A percentile compares a stretch with the other conserved stretches of the same genome.
These are phyloP conservation scores for Hirschfeldia incana DNA, from an alignment of 345 rosid species.

Conservation along the genomic window DNA sequence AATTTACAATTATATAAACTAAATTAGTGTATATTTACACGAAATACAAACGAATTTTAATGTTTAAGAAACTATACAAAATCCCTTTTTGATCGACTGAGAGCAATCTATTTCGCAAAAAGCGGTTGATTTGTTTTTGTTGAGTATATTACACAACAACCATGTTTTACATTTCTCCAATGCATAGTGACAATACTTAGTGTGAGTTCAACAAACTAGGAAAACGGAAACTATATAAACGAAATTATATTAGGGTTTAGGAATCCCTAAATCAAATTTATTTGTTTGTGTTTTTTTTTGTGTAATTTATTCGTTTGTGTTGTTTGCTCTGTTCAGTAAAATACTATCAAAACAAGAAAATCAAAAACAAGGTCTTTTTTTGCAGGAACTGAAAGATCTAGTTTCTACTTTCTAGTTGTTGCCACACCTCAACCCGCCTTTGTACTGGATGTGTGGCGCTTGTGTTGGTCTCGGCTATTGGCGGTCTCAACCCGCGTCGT, in stretches of 20 bases:
- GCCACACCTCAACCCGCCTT: too few species aligned
- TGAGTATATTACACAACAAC: background rate
- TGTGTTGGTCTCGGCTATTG: too few species aligned
- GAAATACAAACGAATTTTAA: background rate
- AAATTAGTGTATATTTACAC: background rate
- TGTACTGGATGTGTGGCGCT: too few species aligned
- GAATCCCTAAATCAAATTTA: too few species aligned
- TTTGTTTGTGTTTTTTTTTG: background rate
- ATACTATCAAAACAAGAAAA: background rate
- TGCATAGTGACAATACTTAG: background rate
- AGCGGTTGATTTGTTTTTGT: background rate
- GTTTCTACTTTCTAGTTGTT: too few species aligned
- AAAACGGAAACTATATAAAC: background rate
- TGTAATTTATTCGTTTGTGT: background rate
- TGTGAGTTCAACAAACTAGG: background rate
- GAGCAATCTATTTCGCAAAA: background rate
- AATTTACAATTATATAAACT: too few species aligned
- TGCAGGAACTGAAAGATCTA: too few species aligned
- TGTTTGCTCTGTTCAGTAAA: background rate
- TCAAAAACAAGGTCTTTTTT: too few species aligned
- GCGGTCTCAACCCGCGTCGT: too few species aligned
- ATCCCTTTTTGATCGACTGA: background rate
- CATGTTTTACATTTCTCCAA: background rate
- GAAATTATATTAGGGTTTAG: background rate
- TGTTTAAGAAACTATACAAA: background rate